Base-by-base conservation (phyloP, 805 yeast species). In the Tetrapisispora pingtungensis region DNA sequence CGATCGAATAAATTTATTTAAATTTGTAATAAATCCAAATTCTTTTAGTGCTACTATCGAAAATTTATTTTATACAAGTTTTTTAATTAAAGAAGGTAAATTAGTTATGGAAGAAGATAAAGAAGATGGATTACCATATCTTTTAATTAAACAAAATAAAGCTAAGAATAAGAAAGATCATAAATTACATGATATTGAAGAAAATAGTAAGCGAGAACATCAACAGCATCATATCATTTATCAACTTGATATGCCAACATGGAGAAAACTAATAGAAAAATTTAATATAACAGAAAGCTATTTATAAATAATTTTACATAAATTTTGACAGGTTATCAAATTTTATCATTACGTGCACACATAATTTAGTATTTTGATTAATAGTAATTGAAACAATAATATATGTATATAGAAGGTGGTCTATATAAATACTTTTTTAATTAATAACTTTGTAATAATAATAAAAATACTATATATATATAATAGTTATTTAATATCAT, bases 31-130 rank as follows among this genome's bases (percentile, higher is more conserved):
- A 17, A 80, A 90, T 58, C 96, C 96, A 0, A 49, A 65, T 14
- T 81, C 90, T 7, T 89, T 81, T 61, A 69, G 83, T 1, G 88
- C 81, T 58, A 75, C 88, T 1, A 80, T 89, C 2, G 97, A 90
- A 59, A 87, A 86, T 57, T 64, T 90, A 54, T 89, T 89, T 55
- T 84, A 80, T 55, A 73, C 85, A 0, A 83, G 95, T 58, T 88
- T 89, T 55, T 65, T 90, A 37, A 75, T 87, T 2, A 75, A 80
- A 53, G 94, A 85, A 54, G 88, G 84, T 0, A 76, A 70, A 51
- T 61, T 87, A 31, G 64, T 68, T 20, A 52, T 87, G 19, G 75
- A 69, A n/a, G 71, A 69, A 38, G 79, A 75, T 45, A 67, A 65
- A 3, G 71, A 71, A n/a, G 40, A 37, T 37, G 72, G 71, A 0